Evolutionary conservation across 495 filamentous ascomycete genomes (phyloP), one percentile per base, ranked within the genome.

Genomic region (Bathelium albidoporum): DNA sequence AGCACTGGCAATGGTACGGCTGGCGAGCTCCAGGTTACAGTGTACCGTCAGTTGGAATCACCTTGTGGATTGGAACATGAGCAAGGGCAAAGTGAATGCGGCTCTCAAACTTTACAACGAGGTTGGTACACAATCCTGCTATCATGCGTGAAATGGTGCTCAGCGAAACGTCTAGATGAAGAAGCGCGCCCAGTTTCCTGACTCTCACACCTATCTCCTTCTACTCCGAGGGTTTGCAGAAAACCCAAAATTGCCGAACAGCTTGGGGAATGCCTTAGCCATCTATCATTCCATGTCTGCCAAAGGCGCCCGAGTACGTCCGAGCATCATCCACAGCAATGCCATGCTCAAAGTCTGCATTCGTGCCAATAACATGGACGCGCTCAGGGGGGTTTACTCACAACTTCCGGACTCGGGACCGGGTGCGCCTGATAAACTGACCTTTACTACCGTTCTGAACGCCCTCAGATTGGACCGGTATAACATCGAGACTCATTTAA

Each of bases 71-170:
- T 85, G 88, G 70, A 79, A 83, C 60, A 75, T 96, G 76, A 76
- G 81, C 16, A 74, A 81, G 26, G 77, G 80, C 9, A 77, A 76
- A 22, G 74, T 90, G 24, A 75, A 82, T 64, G 76, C 73, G 22
- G 90, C 89, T 18, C 70, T 91, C 49, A 89, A 87, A 73, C 79
- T 88, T 1, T 97, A 85, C 75, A 96, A 97, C 73, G 90, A 96
- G 75, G 89, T 89, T 66, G 62, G 80, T 72, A 24, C 14, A 24
- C 43, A 34, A n/a, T n/a, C n/a, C n/a, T n/a, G 24, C 22, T 20
- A 22, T 49, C 5, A 29, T 29, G 5, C 11, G 26, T 29, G 24
- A 29, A 20, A 2, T 28, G n/a, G 20, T 29, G 29, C 49, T 55
- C 4, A 55, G 10, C 9, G 24, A 28, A 28, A 7, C 5, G 0